Conservation (phyloP, 768 basidiomycete species). For the Tricholoma matsutake region DNA sequence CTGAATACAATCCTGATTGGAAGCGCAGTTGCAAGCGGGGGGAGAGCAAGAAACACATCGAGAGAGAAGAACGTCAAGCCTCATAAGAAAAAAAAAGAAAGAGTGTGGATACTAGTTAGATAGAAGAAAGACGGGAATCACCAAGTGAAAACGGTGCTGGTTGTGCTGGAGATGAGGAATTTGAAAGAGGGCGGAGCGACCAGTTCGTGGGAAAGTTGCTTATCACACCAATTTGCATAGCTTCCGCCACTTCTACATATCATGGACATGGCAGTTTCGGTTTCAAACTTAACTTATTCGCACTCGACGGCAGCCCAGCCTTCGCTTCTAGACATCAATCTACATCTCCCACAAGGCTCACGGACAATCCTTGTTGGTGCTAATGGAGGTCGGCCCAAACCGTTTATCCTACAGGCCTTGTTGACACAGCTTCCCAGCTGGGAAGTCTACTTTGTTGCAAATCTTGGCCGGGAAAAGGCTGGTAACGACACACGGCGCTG, state of each 20-base stretch:
- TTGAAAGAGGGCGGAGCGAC: background rate
- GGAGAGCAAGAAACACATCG: conserved; percentile 54
- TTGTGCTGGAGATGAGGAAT: conserved; percentile 6
- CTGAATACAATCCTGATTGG: conserved; percentile 55
- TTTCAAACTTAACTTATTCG: conserved; percentile 54
- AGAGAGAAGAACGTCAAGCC: conserved; percentile 36
- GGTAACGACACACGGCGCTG: conserved; percentile 47
- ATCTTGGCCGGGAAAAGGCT: conserved; percentile 92
- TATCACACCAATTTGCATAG: conserved; percentile 3
- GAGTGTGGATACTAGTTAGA: conserved; percentile 24
- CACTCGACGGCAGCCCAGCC: conserved; percentile 42
- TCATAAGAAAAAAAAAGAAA: conserved; percentile 28
- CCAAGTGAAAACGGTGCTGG: conserved; percentile 12
- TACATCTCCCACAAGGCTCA: conserved; percentile 70
- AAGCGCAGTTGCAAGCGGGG: conserved; percentile 49
- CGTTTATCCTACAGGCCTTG: conserved; percentile 6
- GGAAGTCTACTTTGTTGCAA: conserved; percentile 94
- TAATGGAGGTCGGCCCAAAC: conserved; percentile 74
- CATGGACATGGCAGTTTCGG: conserved; percentile 41
- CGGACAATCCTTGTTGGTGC: conserved; percentile 88
- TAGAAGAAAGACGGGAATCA: conserved; percentile 13
- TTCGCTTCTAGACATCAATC: conserved; percentile 61
- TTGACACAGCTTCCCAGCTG: conserved; percentile 46
- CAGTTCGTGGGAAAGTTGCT: conserved; percentile 14
- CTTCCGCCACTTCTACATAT: too few relatives aligned